Evolutionary conservation across 495 filamentous ascomycete genomes (phyloP), one percentile per base, ranked within the genome.

Genomic region (Penicillium roqueforti): DNA sequence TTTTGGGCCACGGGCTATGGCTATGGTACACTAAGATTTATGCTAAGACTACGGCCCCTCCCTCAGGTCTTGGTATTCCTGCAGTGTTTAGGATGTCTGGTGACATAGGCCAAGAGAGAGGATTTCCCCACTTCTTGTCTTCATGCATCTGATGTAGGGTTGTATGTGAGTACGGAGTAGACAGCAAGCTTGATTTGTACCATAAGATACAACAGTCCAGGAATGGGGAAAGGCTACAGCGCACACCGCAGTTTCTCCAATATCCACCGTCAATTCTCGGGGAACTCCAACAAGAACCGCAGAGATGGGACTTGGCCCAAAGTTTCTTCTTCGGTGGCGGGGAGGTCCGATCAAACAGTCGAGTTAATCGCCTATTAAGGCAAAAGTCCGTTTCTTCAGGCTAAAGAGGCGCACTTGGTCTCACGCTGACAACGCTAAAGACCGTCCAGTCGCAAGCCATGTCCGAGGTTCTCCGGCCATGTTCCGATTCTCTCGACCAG

Each of bases 101-200:
- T 66, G 63, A 66, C 63, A 57, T 60, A 26, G 9, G 60, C 63
- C 63, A 66, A 66, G 60, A 23, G 23, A 37, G 13, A 14, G 18
- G 18, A 19, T 39, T 43, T 44, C 53, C 54, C 57, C 63, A 62
- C 59, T 56, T 55, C 53, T 49, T 60, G 60, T 53, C 52, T 60
- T 57, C 57, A 66, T 57, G 42, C 38, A 31, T 53, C 45, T n/a
- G n/a, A n/a, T n/a, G n/a, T n/a, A n/a, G n/a, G n/a, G n/a, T n/a
- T n/a, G n/a, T n/a, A n/a, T n/a, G n/a, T n/a, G n/a, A n/a, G n/a
- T n/a, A n/a, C n/a, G n/a, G n/a, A 34, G 32, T n/a, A 36, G 32
- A 16, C 42, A 26, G 55, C 54, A 47, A 65, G 62, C 59, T 58
- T 54, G 60, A 51, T 56, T 47, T 53, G n/a, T n/a, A n/a, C n/a